Evolutionary conservation across 352 stramenopile genomes (phyloP).

Genomic region (Peronosclerospora sorghi): DNA sequence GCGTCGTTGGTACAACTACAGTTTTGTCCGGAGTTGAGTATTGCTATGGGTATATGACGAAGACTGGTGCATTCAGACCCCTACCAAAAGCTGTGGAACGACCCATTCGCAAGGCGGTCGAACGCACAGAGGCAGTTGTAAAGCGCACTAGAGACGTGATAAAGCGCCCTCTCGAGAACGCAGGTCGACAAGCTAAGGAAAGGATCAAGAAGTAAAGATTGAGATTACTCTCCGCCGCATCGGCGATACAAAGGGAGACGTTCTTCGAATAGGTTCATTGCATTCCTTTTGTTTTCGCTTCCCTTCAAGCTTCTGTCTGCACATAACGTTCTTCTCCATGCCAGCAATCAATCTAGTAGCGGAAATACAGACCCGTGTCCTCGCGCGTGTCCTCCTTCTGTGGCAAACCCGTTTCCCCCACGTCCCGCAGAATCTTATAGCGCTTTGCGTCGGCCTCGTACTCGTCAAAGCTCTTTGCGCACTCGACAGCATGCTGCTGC

Average conservation of each 20-base stretch:
- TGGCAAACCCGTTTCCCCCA: constrained; percentile 68
- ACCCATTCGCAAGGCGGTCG: constrained; percentile 17
- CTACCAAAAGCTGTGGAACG: constrained; percentile 24
- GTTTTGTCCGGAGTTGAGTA: constrained; percentile 71
- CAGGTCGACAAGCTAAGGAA: constrained; percentile 18
- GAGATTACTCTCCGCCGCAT: background rate
- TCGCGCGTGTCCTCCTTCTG: constrained; percentile 59
- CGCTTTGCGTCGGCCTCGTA: constrained; percentile 66
- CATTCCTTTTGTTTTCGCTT: constrained; percentile 24
- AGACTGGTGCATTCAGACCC: constrained; percentile 55
- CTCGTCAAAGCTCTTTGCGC: constrained; percentile 76
- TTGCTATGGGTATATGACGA: constrained; percentile 60
- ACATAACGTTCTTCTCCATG: too few relatives aligned
- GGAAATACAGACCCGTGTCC: constrained; percentile 81
- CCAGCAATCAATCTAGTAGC: constrained; percentile 65
- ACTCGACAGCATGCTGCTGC: constrained; percentile 59
- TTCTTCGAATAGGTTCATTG: constrained; percentile 21
- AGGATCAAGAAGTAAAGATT: constrained; percentile 17
- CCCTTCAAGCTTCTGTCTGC: too few relatives aligned
- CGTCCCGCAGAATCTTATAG: constrained; percentile 66
- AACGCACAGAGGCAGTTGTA: constrained; percentile 22
- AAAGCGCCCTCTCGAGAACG: constrained; percentile 11
- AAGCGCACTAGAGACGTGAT: constrained; percentile 23
- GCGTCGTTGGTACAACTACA: constrained; percentile 56
- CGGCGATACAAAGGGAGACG: background rate